Percentiles rank a stretch among this genome's conserved stretches.
phyloP scores from a whole-genome alignment of 2,329 filamentous ascomycete genomes.

The Aspergillus fumigatus region DNA sequence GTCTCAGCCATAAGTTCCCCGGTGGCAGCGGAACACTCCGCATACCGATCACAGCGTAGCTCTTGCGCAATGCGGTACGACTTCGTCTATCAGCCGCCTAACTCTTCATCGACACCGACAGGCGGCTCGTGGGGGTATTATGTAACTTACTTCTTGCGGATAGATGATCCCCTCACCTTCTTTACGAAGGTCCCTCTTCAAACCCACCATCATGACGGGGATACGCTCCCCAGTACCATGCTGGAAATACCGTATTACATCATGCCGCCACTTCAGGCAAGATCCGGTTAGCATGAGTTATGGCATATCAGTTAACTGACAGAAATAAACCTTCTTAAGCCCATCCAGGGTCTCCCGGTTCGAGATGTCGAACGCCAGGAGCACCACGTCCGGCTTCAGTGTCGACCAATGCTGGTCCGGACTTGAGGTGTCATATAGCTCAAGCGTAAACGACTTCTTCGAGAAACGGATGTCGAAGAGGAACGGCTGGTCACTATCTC shows the following conservation, averaged over 20 bases:
- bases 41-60: slow-evolving; percentile 58
- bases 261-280: slow-evolving; percentile 38
- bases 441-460: slow-evolving; percentile 50
- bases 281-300: not conserved
- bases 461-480: slow-evolving; percentile 56
- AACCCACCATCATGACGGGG: slow-evolving; percentile 55
- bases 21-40: slow-evolving; percentile 58
- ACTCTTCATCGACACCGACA: not conserved
- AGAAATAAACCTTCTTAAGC: slow-evolving; percentile 35
- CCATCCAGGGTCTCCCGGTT: slow-evolving; percentile 48
- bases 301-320: not conserved
- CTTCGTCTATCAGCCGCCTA: slow-evolving; percentile 25
- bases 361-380: slow-evolving; percentile 57
- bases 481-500: slow-evolving; percentile 56
- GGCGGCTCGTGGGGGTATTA: slow-evolving; percentile 9
- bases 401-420: slow-evolving; percentile 54
- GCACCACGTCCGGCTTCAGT: slow-evolving; percentile 50
- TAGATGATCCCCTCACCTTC: slow-evolving; percentile 43
- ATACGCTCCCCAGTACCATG: slow-evolving; percentile 40
- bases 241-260: slow-evolving; percentile 49
- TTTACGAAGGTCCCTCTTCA: slow-evolving; percentile 54
- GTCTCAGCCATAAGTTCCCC: slow-evolving; percentile 57
- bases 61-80: slow-evolving; percentile 56
- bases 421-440: slow-evolving; percentile 54
- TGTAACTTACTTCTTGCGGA: slow-evolving; percentile 36